A percentile compares a stretch with the other conserved stretches of the same genome.
phyloP scores from a whole-genome alignment of 2,329 filamentous ascomycete genomes.

The Ophiocordyceps camponoti-leonardi region DNA sequence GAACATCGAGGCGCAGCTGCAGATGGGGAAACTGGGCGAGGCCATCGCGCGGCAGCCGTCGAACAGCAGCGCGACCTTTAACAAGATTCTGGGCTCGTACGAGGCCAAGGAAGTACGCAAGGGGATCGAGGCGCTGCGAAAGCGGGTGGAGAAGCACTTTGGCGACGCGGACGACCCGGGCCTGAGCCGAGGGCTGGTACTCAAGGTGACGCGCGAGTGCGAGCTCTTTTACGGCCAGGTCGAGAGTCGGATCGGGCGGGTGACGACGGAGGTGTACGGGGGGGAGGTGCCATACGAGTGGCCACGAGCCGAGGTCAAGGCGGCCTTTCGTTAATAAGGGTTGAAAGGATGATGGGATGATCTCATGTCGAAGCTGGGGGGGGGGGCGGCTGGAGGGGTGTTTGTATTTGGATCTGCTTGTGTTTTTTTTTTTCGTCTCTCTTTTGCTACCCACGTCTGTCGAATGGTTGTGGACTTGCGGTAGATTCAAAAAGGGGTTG shows the following conservation, averaged over 20 bases:
- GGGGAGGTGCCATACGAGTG: slow-evolving; percentile 49
- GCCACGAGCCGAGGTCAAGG: slow-evolving; percentile 45
- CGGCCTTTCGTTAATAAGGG: slow-evolving; percentile 29
- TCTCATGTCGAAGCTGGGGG: background rate
- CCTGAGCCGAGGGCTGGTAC: slow-evolving; percentile 40
- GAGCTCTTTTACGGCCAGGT: slow-evolving; percentile 46
- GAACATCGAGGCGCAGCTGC: slow-evolving; percentile 60
- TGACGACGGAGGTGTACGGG: slow-evolving; percentile 46
- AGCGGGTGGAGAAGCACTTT: slow-evolving; percentile 94
- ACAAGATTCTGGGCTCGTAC: slow-evolving; percentile 67
- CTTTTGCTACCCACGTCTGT: background rate
- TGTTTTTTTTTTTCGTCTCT: background rate
- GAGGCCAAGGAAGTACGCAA: slow-evolving; percentile 75
- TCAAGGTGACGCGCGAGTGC: slow-evolving; percentile 40
- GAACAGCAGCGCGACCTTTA: slow-evolving; percentile 67
- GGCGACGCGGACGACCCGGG: slow-evolving; percentile 67
- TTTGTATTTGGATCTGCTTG: background rate
- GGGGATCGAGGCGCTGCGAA: slow-evolving; percentile 76
- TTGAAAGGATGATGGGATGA: background rate
- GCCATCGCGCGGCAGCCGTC: slow-evolving; percentile 64
- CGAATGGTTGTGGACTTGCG: background rate
- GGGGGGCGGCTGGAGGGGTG: too few relatives aligned
- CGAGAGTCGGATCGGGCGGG: slow-evolving; percentile 39
- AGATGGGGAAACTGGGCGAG: slow-evolving; percentile 38
- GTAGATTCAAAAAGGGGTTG: background rate